Conservation (phyloP, 495 filamentous ascomycete genomes). For the Friedmanniomyces simplex region DNA sequence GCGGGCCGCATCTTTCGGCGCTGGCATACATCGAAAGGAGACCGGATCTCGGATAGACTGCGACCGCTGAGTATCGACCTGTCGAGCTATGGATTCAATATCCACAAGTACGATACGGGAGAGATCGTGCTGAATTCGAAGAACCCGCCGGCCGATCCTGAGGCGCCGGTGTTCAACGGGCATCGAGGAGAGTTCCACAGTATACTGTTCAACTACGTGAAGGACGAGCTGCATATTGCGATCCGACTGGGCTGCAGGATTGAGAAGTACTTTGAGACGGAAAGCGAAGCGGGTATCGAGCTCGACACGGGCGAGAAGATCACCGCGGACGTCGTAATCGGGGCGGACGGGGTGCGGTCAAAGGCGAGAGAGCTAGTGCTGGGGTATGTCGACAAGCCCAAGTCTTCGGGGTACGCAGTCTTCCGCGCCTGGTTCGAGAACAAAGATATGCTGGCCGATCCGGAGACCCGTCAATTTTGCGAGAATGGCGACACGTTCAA, state of each 20-base stretch:
- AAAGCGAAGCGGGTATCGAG: constrained; percentile 41
- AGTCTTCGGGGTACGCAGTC: constrained; percentile 48
- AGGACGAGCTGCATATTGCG: constrained; percentile 43
- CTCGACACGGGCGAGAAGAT: constrained; percentile 42
- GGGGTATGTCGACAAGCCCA: constrained; percentile 50
- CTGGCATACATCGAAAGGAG: constrained; percentile 36
- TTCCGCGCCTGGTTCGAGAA: constrained; percentile 53
- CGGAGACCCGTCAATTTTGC: constrained; percentile 48
- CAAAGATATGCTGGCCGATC: constrained; percentile 50
- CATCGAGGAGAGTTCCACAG: constrained; percentile 51
- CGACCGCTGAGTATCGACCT: constrained; percentile 44
- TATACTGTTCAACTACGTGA: constrained; percentile 48
- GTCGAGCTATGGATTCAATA: constrained; percentile 44
- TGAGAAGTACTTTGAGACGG: constrained; percentile 47
- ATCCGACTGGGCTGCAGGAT: constrained; percentile 46
- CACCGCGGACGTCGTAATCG: constrained; percentile 45
- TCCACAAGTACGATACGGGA: constrained; percentile 49
- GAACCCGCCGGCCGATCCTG: constrained; percentile 34
- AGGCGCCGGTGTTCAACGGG: constrained; percentile 50
- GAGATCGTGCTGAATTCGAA: constrained; percentile 49
- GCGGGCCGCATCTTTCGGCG: constrained; percentile 27
- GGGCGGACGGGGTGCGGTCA: constrained; percentile 50
- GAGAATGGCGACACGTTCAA: constrained; percentile 55
- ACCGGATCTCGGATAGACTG: constrained; percentile 36
- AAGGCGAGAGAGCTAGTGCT: constrained; percentile 49